Evolutionary conservation across 331 rosid genomes (phyloP), one percentile per base, ranked within the genome.

Genomic region (Prunus yedoensis): DNA sequence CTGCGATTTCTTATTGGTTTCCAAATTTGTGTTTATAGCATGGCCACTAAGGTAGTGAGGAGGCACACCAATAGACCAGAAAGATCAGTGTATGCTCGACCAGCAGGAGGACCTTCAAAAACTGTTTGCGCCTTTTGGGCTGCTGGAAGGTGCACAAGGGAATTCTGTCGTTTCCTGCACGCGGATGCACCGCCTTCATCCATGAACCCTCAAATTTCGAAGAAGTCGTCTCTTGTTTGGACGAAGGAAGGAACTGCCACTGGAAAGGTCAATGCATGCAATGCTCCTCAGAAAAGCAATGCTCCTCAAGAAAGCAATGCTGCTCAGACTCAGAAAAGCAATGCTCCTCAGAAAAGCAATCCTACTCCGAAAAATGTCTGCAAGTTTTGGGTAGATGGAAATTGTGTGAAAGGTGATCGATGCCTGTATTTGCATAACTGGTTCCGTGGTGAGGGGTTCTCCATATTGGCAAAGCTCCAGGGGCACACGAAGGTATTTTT

Each of bases 381-480:
- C 35, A 79, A 27, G 79, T 84, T 76, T 9, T 87, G 86, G 91
- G 54, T 61, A 7, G 35, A 58, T 18, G 83, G 68, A 20, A 83
- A 77, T 0, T 86, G 93, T 52, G 52, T 72, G 1, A 73, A 64
- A 14, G 85, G 87, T 18, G 85, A 81, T 43, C 41, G 46, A 32
- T 89, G 89, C 50, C 70, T 1, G n/a, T 38, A 71, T 68, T 21
- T 81, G 46, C 93, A 83, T 67, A 74, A 87, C 1, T 87, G 91
- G 87, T 81, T 66, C 58, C 50, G 21, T 28, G 87, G 84, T 18
- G 78, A 83, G 58, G 83, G 74, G 15, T 18, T 85, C 32, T 71
- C 85, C 12, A 32, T 59, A 3, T 2, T 87, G 45, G 75, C 90
- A 58, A 68, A 74, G 65, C 87, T 87, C 70, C 86, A 83, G 59